Conservation (phyloP, 805 yeast species). For the Danielozyma ontarioensis region DNA sequence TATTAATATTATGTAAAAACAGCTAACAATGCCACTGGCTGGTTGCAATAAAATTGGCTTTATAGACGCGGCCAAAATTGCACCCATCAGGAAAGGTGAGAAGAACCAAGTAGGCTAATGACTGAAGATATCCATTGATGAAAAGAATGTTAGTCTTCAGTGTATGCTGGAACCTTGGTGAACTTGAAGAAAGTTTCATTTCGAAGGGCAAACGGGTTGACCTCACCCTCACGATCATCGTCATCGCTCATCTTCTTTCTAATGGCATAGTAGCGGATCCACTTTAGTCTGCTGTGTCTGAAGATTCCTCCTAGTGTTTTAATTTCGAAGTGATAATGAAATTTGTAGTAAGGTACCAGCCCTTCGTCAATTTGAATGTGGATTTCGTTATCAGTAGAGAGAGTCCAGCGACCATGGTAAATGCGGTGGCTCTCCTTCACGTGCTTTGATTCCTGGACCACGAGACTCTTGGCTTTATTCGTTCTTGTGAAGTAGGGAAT, state of each 20-base stretch:
- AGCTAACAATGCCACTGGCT: too few relatives aligned
- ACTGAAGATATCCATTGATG: neutral
- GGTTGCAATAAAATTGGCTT: too few relatives aligned
- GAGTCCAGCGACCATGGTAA: conserved; percentile 52
- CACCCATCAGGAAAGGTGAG: too few relatives aligned
- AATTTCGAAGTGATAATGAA: conserved; percentile 59
- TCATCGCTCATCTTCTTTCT: conserved; percentile 33
- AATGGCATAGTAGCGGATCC: conserved; percentile 61
- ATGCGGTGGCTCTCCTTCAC: conserved; percentile 26
- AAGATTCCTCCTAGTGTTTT: conserved; percentile 51
- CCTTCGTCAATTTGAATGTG: conserved; percentile 51
- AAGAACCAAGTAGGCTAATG: too few relatives aligned
- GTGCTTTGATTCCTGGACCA: conserved; percentile 3
- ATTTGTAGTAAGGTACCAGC: conserved; percentile 53
- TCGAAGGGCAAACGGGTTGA: conserved; percentile 45
- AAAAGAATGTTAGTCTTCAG: neutral
- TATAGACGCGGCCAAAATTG: too few relatives aligned
- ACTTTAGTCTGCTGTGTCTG: conserved; percentile 64
- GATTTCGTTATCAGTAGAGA: conserved; percentile 46
- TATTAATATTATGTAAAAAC: too few relatives aligned
- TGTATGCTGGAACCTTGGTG: conserved; percentile 51
- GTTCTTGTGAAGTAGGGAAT: conserved; percentile 51
- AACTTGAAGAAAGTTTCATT: conserved; percentile 81
- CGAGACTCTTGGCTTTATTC: too few relatives aligned
- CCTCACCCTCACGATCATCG: conserved; percentile 47